A percentile compares a stretch with the other conserved stretches of the same genome.
Evolutionary conservation across 1,284 basidiomycete genomes (phyloP).

Genomic region (Wallemia hederae): DNA sequence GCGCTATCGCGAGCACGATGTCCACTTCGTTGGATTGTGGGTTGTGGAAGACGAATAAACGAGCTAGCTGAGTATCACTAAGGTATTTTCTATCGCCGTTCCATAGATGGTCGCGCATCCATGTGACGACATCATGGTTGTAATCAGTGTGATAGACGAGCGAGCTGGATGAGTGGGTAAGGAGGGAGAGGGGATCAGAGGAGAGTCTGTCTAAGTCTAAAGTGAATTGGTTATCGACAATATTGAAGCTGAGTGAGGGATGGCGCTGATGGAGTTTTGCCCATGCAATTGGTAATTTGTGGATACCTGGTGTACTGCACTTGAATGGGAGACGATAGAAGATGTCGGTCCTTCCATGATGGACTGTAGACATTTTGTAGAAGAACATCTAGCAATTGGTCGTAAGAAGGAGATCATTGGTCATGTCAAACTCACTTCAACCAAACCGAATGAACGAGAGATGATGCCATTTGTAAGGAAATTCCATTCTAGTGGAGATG

Average conservation of each 20-base stretch:
- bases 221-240: background rate
- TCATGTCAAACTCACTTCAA: background rate
- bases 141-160: background rate
- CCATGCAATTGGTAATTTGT: background rate
- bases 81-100: background rate
- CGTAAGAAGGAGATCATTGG: background rate
- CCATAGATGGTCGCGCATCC: background rate
- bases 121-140: background rate
- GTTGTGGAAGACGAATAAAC: background rate
- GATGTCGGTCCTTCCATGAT: background rate
- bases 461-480: background rate
- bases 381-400: background rate
- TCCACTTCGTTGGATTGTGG: background rate
- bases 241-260: background rate
- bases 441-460: background rate
- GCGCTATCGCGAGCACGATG: background rate
- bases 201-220: background rate
- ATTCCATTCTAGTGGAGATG: background rate
- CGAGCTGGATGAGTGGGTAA: background rate
- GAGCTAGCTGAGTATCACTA: background rate
- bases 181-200: background rate
- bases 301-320: no score
- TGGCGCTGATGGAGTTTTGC: background rate
- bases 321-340: background rate
- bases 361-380: background rate